phyloP scores from a whole-genome alignment of 1,284 basidiomycete species.

The Leccinum pachyderme region DNA sequence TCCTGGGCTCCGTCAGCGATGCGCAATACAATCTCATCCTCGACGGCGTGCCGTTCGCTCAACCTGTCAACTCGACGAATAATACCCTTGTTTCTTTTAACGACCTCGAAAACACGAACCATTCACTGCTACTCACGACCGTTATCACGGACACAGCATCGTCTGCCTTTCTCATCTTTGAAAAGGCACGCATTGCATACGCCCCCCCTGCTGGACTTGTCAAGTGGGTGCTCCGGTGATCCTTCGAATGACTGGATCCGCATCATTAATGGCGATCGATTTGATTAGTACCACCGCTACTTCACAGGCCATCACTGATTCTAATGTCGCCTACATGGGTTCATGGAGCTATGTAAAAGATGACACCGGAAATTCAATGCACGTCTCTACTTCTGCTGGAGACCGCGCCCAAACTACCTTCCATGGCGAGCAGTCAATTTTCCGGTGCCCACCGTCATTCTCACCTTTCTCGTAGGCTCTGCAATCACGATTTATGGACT shows the following conservation, averaged over 20 bases:
- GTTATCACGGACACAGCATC: constrained; percentile 34
- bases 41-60: constrained; percentile 39
- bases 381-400: constrained; percentile 46
- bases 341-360: constrained; percentile 44
- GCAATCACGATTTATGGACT: constrained; percentile 57
- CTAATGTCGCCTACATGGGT: constrained; percentile 46
- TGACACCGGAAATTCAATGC: constrained; percentile 33
- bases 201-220: constrained; percentile 27
- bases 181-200: constrained; percentile 46
- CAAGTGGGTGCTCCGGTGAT: constrained; percentile 30
- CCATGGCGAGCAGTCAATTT: constrained; percentile 38
- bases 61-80: constrained; percentile 22
- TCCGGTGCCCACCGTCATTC: constrained; percentile 17
- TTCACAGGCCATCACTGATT: constrained; percentile 39
- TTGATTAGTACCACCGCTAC: constrained; percentile 38
- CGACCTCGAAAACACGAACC: constrained; percentile 41
- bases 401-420: constrained; percentile 48
- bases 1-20: constrained; percentile 45
- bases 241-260: constrained; percentile 4
- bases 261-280: constrained; percentile 22
- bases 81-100: constrained; percentile 44
- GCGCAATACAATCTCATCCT: constrained; percentile 46
- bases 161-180: constrained; percentile 46
- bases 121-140: constrained; percentile 48
- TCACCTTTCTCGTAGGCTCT: constrained; percentile 42